Conservation (phyloP, 148 eudicot species). For the Rhododendron ferrugineum region DNA sequence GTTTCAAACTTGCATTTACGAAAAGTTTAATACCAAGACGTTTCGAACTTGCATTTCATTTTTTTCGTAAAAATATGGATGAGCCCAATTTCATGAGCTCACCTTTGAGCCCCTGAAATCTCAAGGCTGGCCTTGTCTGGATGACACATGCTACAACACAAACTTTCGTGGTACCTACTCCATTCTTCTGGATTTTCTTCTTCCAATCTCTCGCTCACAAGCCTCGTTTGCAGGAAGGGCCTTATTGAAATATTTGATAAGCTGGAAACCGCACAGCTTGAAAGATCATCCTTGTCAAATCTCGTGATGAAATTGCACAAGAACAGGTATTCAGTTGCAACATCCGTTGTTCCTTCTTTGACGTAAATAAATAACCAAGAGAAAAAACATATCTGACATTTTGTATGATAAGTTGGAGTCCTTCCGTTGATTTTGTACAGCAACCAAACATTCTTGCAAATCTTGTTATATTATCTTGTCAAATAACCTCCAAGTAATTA, state of each 20-base stretch:
- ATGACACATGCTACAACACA: not conserved
- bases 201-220: not conserved
- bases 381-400: not conserved
- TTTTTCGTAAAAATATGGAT: not conserved
- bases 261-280: constrained; percentile 56
- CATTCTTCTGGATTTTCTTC: not conserved
- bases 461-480: constrained; percentile 1
- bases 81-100: not conserved
- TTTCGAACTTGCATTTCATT: not conserved
- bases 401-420: not conserved
- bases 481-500: not conserved
- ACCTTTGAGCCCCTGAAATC: not conserved
- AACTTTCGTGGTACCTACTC: not conserved
- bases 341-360: not conserved
- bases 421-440: not conserved
- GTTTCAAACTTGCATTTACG: not conserved
- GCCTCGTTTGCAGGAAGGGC: constrained; percentile 56
- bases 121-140: not conserved
- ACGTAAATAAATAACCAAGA: not conserved
- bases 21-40: too few relatives aligned
- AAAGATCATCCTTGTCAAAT: constrained; percentile 39
- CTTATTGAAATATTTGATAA: constrained; percentile 69
- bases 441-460: not conserved
- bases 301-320: constrained; percentile 33
- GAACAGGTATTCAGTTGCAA: constrained; percentile 44